phyloP scores from a whole-genome alignment of 23 red algal genomes.

The Gracilaria domingensis region DNA sequence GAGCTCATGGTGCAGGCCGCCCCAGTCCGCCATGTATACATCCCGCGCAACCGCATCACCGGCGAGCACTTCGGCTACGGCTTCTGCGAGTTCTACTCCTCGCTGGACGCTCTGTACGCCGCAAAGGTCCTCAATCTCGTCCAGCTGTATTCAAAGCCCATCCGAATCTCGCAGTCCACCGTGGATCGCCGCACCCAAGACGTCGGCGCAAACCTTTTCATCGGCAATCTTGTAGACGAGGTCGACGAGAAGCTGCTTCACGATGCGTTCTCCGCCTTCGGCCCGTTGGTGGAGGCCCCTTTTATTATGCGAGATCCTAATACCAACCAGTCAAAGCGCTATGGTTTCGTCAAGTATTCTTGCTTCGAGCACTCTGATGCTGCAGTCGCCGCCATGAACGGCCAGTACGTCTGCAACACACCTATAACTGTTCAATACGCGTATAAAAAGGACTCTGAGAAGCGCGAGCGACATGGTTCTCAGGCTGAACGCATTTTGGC shows the following conservation, averaged over 20 bases:
- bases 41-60: constrained; percentile 91
- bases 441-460: constrained; percentile 80
- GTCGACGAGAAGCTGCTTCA: constrained; percentile 87
- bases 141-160: constrained; percentile 71
- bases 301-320: constrained; percentile 77
- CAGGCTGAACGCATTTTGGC: constrained; percentile 85
- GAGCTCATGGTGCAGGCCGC: constrained; percentile 85
- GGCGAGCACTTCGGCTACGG: constrained; percentile 84
- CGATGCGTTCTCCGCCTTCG: constrained; percentile 88
- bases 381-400: constrained; percentile 83
- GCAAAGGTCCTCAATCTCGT: constrained; percentile 81
- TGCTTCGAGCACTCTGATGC: constrained; percentile 80
- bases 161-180: constrained; percentile 70
- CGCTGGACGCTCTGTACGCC: constrained; percentile 79
- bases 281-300: constrained; percentile 79
- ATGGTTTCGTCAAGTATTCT: constrained; percentile 87
- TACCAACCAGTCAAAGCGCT: constrained; percentile 57
- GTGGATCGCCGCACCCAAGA: constrained; percentile 59
- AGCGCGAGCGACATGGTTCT: constrained; percentile 81
- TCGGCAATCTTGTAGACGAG: constrained; percentile 87
- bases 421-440: constrained; percentile 92
- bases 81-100: constrained; percentile 82
- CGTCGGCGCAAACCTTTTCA: constrained; percentile 92
- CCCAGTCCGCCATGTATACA: constrained; percentile 85
- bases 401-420: constrained; percentile 79